These are phyloP conservation scores for Tricholoma sp. DNA, from an alignment of 768 basidiomycete species.

Conservation along the genomic window DNA sequence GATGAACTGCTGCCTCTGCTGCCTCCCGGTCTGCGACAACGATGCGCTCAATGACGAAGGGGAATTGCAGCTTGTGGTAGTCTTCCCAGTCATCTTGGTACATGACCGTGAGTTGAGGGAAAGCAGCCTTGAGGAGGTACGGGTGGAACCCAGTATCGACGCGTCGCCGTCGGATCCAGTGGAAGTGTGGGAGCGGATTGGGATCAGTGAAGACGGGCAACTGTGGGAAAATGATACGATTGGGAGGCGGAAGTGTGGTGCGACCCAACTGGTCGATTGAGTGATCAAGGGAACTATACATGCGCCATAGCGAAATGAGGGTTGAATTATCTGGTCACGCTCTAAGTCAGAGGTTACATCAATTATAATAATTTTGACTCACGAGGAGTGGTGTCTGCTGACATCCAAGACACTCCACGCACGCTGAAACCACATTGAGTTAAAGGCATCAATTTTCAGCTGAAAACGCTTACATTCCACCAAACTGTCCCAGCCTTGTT, in stretches of 20 bases:
- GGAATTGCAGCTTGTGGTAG: slow-evolving; percentile 58
- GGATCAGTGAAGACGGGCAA: slow-evolving; percentile 54
- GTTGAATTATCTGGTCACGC: slow-evolving; percentile 55
- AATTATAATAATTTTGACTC: slow-evolving; percentile 17
- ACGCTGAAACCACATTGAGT: slow-evolving; percentile 34
- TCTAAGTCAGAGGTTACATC: slow-evolving; percentile 3
- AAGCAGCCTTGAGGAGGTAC: slow-evolving; percentile 65
- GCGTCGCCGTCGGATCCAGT: slow-evolving; percentile 37
- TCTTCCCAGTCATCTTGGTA: slow-evolving; percentile 78
- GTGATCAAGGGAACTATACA: slow-evolving; percentile 59
- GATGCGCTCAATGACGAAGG: slow-evolving; percentile 71
- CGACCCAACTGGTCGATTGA: slow-evolving; percentile 36
- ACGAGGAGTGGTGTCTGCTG: slow-evolving; percentile 49
- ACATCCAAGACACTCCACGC: slow-evolving; percentile 66
- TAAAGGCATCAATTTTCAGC: background rate
- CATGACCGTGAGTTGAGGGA: slow-evolving; percentile 63
- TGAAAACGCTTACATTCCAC: slow-evolving; percentile 41
- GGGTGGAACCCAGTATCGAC: slow-evolving; percentile 68
- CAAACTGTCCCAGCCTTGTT: slow-evolving; percentile 42
- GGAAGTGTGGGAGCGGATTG: slow-evolving; percentile 28
- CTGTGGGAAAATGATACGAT: slow-evolving; percentile 72
- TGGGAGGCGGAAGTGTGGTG: slow-evolving; percentile 57
- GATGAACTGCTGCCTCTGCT: slow-evolving; percentile 29
- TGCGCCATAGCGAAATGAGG: slow-evolving; percentile 72
- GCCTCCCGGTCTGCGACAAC: slow-evolving; percentile 77